These are phyloP conservation scores for Nepenthes gracilis DNA, from an alignment of 148 eudicot species.

Conservation along the genomic window DNA sequence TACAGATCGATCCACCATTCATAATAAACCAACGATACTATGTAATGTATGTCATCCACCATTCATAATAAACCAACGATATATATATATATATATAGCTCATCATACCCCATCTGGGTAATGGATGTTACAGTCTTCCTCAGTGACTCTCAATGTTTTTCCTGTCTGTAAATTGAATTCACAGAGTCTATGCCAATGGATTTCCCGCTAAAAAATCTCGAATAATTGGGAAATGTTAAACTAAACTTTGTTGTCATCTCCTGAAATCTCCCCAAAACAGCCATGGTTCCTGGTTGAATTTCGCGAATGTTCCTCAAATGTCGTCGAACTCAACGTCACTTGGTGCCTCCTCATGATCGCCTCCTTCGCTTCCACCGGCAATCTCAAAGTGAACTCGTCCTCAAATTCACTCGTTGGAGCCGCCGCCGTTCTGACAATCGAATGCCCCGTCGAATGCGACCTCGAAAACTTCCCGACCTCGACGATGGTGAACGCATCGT, in stretches of 20 bases:
- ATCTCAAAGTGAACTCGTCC: conserved; percentile 42
- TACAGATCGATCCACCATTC: too few relatives aligned
- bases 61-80: too few relatives aligned
- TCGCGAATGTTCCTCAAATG: conserved; percentile 24
- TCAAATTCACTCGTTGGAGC: not conserved
- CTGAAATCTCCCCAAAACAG: conserved; percentile 20
- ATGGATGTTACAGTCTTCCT: too few relatives aligned
- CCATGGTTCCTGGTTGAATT: conserved; percentile 2
- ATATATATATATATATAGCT: too few relatives aligned
- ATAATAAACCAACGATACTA: too few relatives aligned
- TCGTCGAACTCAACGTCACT: conserved; percentile 30
- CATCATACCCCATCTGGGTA: too few relatives aligned
- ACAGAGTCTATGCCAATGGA: too few relatives aligned
- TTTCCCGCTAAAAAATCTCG: too few relatives aligned
- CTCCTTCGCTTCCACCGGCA: conserved; percentile 27
- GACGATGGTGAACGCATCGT: too few relatives aligned
- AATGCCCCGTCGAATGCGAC: conserved; percentile 76
- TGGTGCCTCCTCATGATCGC: conserved; percentile 21
- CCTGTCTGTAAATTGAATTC: too few relatives aligned
- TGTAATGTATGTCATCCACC: too few relatives aligned
- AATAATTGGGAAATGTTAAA: not conserved
- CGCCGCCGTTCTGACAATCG: conserved; percentile 17
- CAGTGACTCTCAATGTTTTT: too few relatives aligned
- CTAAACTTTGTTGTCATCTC: not conserved
- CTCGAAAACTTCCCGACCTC: conserved; percentile 28